phyloP scores from a whole-genome alignment of 495 filamentous ascomycete genomes.

The Aspergillus asperescens region DNA sequence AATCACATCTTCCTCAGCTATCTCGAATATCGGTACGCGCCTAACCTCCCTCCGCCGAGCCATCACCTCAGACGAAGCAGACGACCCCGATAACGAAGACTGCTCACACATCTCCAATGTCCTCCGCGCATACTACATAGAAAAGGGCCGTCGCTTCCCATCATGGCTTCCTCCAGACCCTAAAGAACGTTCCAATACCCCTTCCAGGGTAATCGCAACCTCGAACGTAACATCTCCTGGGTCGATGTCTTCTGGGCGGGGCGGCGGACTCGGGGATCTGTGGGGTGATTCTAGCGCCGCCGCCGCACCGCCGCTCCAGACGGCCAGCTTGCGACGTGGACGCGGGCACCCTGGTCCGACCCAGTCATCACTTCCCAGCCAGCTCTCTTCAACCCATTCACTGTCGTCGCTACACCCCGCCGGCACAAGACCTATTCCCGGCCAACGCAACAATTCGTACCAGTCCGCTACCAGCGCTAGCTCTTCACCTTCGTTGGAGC shows the following conservation, averaged over 20 bases:
- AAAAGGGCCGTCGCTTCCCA: conserved; percentile 79
- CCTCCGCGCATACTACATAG: conserved; percentile 88
- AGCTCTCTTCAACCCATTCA: conserved; percentile 6
- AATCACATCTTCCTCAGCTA: conserved; percentile 58
- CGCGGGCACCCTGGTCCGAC: conserved; percentile 22
- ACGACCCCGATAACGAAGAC: conserved; percentile 77
- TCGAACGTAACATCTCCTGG: conserved; percentile 40
- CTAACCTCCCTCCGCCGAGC: conserved; percentile 76
- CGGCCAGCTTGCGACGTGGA: conserved; percentile 51
- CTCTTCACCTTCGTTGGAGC: conserved; percentile 39
- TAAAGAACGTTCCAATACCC: conserved; percentile 59
- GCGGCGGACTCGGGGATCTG: conserved; percentile 64
- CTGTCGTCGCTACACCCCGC: conserved; percentile 34
- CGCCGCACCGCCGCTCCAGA: conserved; percentile 42
- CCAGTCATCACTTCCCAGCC: conserved; percentile 14
- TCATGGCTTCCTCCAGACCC: conserved; percentile 86
- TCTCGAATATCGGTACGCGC: conserved; percentile 72
- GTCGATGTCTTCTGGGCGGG: conserved; percentile 28
- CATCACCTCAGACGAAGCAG: conserved; percentile 72
- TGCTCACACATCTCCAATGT: conserved; percentile 92
- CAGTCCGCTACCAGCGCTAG: conserved; percentile 37
- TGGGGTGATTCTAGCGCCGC: conserved; percentile 63
- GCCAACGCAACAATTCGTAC: conserved; percentile 67
- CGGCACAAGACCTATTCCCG: conserved; percentile 56
- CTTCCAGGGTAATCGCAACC: conserved; percentile 47